These are phyloP conservation scores for Ambrosia artemisiifolia DNA, from an alignment of 129 eudicot genomes.

Conservation along the genomic window DNA sequence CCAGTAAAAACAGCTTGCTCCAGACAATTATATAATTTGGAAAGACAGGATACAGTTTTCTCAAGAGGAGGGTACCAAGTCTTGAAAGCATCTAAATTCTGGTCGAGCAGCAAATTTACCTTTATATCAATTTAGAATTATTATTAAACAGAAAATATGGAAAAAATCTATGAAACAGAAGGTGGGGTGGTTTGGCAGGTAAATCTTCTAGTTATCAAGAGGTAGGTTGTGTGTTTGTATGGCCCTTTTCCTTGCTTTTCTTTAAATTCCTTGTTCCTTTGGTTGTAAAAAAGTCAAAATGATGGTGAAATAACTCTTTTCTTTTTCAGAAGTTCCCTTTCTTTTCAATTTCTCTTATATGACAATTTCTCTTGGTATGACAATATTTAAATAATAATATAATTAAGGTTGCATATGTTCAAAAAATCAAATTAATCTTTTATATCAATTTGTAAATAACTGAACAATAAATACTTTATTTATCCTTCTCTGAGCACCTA, in stretches of 20 bases:
- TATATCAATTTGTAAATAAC: background rate
- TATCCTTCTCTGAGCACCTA: background rate
- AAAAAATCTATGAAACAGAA: background rate
- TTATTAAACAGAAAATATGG: background rate
- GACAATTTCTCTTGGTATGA: background rate
- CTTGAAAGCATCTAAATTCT: conserved; percentile 57
- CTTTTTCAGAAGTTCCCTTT: background rate
- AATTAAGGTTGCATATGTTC: background rate
- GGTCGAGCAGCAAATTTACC: conserved; percentile 47
- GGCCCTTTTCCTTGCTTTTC: background rate
- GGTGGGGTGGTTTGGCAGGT: background rate
- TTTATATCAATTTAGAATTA: background rate
- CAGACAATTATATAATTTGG: conserved; percentile 78
- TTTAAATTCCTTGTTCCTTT: background rate
- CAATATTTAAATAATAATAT: too few species aligned
- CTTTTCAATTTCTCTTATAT: background rate
- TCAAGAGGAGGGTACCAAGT: conserved; percentile 98
- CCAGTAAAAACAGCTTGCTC: conserved; percentile 95
- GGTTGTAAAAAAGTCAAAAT: background rate
- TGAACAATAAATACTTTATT: background rate
- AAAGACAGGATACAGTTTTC: conserved; percentile 83
- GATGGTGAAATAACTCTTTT: background rate
- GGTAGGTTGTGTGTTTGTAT: background rate
- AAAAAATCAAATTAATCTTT: background rate
- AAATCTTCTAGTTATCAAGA: background rate